A percentile compares a stretch with the other conserved stretches of the same genome.
Evolutionary conservation across 1,139 yeast genomes (phyloP).

Genomic region (Yamadazyma trypodendri): DNA sequence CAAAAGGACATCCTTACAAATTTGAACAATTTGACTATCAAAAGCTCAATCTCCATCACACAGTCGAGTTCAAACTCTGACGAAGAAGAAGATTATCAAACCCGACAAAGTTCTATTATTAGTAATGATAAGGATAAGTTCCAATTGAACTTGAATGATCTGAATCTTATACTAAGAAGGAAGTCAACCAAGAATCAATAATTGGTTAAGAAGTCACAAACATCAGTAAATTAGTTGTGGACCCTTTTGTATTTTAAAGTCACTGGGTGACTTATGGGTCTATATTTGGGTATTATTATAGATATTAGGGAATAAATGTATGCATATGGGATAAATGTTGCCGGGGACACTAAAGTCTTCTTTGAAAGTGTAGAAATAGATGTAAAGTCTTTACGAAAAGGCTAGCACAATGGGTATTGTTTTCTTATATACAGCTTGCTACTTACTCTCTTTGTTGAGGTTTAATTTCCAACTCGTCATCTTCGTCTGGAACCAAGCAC

Average conservation of each 20-base stretch:
- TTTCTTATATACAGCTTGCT: conserved; percentile 1
- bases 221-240: background rate
- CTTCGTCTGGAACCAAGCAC: conserved; percentile 78
- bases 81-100: conserved; percentile 29
- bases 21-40: conserved; percentile 15
- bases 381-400: too few relatives aligned
- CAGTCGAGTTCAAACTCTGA: conserved; percentile 19
- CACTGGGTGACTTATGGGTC: conserved; percentile 1
- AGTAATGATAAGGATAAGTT: conserved; percentile 41
- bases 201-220: background rate
- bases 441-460: conserved; percentile 35
- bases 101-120: conserved; percentile 45
- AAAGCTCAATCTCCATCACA: conserved; percentile 14
- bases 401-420: too few relatives aligned
- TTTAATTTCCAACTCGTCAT: conserved; percentile 29
- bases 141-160: conserved; percentile 44
- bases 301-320: conserved; percentile 1
- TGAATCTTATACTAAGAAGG: conserved; percentile 41
- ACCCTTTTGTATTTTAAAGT: background rate
- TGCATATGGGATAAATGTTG: background rate
- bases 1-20: conserved; percentile 19
- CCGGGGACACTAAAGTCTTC: background rate
- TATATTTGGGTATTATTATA: conserved; percentile 3
- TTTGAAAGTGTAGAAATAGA: too few relatives aligned
- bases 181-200: conserved; percentile 19